A percentile compares a stretch with the other conserved stretches of the same genome.
These are phyloP conservation scores for Trichosporon faecale DNA, from an alignment of 1,284 basidiomycete species.

Conservation along the genomic window DNA sequence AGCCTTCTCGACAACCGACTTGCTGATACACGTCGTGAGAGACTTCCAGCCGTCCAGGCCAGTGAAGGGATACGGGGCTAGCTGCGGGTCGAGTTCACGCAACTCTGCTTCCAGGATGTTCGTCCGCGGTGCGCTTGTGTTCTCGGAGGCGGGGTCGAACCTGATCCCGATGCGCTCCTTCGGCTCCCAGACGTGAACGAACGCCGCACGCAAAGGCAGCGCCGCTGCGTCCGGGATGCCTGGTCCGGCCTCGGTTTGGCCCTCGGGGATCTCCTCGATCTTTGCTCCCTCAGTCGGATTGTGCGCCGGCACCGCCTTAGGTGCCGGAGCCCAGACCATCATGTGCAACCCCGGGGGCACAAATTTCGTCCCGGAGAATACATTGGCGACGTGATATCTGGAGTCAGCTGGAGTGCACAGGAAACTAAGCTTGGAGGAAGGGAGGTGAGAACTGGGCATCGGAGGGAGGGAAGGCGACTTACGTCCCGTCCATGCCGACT, in stretches of 20 bases:
- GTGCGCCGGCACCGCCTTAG: neutral
- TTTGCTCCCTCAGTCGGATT: neutral
- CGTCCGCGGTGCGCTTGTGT: constrained; percentile 16
- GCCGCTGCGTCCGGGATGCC: constrained; percentile 20
- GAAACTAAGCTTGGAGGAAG: too few species aligned
- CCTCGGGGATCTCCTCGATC: constrained; percentile 10
- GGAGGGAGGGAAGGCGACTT: constrained; percentile 16
- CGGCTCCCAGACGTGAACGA: constrained; percentile 30
- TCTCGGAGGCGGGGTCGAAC: constrained; percentile 26
- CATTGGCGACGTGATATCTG: constrained; percentile 39
- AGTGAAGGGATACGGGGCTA: constrained; percentile 52
- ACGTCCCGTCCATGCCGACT: constrained; percentile 50
- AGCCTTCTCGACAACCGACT: constrained; percentile 35
- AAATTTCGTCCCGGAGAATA: constrained; percentile 49
- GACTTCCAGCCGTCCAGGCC: constrained; percentile 42
- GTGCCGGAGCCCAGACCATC: constrained; percentile 36
- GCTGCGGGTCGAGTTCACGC: constrained; percentile 44
- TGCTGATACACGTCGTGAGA: constrained; percentile 36
- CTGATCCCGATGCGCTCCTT: constrained; percentile 35
- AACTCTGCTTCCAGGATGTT: constrained; percentile 47
- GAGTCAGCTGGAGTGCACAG: neutral
- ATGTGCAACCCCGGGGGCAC: constrained; percentile 50
- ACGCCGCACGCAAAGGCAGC: constrained; percentile 34
- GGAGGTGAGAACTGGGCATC: too few species aligned
- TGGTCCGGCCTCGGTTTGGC: neutral